Conservation (phyloP, 208 protist genomes). For the Leishmania arabica region DNA sequence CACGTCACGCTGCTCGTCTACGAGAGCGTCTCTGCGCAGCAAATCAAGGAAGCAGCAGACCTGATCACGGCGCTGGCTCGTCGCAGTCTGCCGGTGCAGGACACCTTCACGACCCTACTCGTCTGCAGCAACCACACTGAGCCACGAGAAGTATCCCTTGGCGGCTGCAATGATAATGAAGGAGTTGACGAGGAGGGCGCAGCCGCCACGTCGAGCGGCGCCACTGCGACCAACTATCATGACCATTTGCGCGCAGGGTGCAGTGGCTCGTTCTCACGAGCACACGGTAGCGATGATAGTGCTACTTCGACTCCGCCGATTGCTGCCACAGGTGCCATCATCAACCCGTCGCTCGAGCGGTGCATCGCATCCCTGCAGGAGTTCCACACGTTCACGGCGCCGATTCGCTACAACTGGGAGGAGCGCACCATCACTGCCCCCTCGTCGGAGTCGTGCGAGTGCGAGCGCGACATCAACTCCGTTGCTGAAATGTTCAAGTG, state of each 20-base stretch:
- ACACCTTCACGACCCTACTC: conserved; percentile 60
- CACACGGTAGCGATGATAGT: conserved; percentile 3
- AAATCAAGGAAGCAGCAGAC: conserved; percentile 41
- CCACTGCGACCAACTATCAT: not conserved
- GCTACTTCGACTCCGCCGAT: not conserved
- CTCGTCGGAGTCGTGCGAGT: conserved; percentile 44
- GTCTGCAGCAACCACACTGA: conserved; percentile 43
- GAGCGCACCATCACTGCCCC: conserved; percentile 36
- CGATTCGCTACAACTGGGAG: conserved; percentile 73
- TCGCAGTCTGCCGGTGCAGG: conserved; percentile 49
- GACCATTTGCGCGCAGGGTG: not conserved
- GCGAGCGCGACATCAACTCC: conserved; percentile 58
- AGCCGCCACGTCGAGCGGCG: not conserved
- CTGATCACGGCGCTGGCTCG: conserved; percentile 61
- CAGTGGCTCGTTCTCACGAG: not conserved
- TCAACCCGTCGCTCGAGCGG: conserved; percentile 59
- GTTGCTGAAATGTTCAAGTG: conserved; percentile 61
- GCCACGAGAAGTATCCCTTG: conserved; percentile 24
- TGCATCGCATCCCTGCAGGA: conserved; percentile 41
- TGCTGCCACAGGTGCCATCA: conserved; percentile 35
- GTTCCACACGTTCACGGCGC: conserved; percentile 56
- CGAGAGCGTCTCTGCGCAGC: conserved; percentile 33
- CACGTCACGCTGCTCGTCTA: conserved; percentile 75
- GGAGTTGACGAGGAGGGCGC: not conserved
- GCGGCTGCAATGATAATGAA: not conserved